Conservation (phyloP, 2,329 filamentous ascomycete genomes). For the Cladophialophora bantiana region DNA sequence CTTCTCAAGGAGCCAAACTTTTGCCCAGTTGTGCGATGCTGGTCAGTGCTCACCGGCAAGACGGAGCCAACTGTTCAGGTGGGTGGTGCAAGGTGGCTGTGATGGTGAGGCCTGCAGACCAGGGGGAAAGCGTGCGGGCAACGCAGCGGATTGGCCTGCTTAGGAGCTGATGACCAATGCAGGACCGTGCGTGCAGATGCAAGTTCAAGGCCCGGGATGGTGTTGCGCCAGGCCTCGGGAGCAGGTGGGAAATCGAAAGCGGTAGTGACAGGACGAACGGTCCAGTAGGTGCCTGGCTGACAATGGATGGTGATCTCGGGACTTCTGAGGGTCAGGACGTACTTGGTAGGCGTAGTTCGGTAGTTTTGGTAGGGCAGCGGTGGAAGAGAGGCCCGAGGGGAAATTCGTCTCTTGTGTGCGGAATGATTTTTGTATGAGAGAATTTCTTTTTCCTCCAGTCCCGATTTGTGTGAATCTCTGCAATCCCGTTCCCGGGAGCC, state of each 20-base stretch:
- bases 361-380: not conserved
- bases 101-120: slow-evolving; percentile 1
- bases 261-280: not conserved
- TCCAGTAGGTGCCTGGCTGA: not conserved
- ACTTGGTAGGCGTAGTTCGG: not conserved
- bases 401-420: not conserved
- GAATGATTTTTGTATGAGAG: slow-evolving; percentile 6
- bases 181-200: not conserved
- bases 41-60: slow-evolving; percentile 10
- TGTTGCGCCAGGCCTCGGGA: slow-evolving; percentile 1
- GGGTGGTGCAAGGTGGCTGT: slow-evolving; percentile 12
- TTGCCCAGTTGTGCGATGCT: slow-evolving; percentile 7
- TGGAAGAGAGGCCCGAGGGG: not conserved
- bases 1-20: slow-evolving; percentile 14
- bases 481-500: not conserved
- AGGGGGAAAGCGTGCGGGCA: slow-evolving; percentile 7
- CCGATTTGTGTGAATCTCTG: slow-evolving; percentile 7
- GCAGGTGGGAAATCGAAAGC: not conserved
- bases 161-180: slow-evolving; percentile 25
- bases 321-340: not conserved
- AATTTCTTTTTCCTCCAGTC: slow-evolving; percentile 6
- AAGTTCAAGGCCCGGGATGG: not conserved
- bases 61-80: slow-evolving; percentile 17
- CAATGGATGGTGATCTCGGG: not conserved
- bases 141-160: slow-evolving; percentile 12